Evolutionary conservation across 75 land plant species (phyloP).

Genomic region (Isoetes taiwanensis): DNA sequence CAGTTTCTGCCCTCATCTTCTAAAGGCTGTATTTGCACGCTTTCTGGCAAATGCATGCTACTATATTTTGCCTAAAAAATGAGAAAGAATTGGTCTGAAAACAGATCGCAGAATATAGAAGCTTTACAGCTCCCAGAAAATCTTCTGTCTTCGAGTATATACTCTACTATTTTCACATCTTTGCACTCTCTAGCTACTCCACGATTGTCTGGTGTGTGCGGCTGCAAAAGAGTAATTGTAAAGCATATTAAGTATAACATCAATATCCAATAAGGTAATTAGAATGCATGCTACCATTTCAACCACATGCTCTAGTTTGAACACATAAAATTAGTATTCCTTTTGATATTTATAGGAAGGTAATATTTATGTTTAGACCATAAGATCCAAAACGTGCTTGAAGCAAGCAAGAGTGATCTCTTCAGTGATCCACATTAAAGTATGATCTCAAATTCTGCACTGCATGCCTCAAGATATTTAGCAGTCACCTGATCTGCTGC

Average conservation of each 20-base stretch:
- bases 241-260: background rate
- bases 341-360: constrained; percentile 37
- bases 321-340: constrained; percentile 74
- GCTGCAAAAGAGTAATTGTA: constrained; percentile 29
- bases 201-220: constrained; percentile 96
- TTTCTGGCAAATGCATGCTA: too few relatives aligned
- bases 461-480: constrained; percentile 59
- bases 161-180: constrained; percentile 85
- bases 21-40: too few relatives aligned
- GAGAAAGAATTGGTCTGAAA: too few relatives aligned
- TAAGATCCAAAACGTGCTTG: background rate
- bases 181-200: constrained; percentile 87
- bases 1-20: too few relatives aligned
- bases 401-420: background rate
- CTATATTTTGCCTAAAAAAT: too few relatives aligned
- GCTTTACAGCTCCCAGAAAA: constrained; percentile 73
- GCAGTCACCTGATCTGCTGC: constrained; percentile 71
- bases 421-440: background rate
- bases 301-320: constrained; percentile 82
- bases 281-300: constrained; percentile 46
- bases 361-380: background rate
- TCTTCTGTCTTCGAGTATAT: constrained; percentile 89
- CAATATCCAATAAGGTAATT: background rate
- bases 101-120: constrained; percentile 50
- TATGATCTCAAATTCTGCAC: background rate